Percentiles rank a stretch among this genome's conserved stretches.
Evolutionary conservation across 306 rosid species (phyloP).

Genomic region (Rosa persica): DNA sequence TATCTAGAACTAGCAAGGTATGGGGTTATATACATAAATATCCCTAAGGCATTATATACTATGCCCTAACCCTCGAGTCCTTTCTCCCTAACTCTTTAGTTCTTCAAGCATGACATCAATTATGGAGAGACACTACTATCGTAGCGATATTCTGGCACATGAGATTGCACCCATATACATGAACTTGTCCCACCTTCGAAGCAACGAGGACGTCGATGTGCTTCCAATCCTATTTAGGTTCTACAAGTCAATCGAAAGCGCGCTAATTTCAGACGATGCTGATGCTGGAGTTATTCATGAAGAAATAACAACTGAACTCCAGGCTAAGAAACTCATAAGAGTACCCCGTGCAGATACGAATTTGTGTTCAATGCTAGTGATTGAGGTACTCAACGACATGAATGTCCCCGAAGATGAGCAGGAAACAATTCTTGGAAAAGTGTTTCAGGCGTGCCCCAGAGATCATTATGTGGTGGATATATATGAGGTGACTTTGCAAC

Average conservation of each 20-base stretch:
- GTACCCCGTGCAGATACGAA: neutral
- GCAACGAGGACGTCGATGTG: neutral
- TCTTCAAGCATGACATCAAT: neutral
- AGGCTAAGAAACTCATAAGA: neutral
- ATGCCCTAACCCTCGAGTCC: neutral
- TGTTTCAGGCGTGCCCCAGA: neutral
- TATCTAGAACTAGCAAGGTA: neutral
- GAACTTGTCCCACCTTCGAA: neutral
- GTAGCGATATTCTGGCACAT: neutral
- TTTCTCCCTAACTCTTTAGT: neutral
- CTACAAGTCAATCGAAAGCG: neutral
- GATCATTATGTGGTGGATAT: neutral
- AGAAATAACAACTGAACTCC: neutral
- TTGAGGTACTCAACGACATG: neutral
- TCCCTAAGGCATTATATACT: too few species aligned
- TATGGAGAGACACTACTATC: neutral
- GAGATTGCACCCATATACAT: neutral
- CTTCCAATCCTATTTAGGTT: neutral
- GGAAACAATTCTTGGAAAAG: neutral
- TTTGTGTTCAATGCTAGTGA: neutral
- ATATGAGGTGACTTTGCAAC: neutral
- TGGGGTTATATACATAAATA: too few species aligned
- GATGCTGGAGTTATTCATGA: neutral
- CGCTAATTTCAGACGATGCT: neutral
- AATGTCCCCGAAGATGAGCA: neutral